phyloP scores from a whole-genome alignment of 1,284 basidiomycete species.

The Vanrija humicola region DNA sequence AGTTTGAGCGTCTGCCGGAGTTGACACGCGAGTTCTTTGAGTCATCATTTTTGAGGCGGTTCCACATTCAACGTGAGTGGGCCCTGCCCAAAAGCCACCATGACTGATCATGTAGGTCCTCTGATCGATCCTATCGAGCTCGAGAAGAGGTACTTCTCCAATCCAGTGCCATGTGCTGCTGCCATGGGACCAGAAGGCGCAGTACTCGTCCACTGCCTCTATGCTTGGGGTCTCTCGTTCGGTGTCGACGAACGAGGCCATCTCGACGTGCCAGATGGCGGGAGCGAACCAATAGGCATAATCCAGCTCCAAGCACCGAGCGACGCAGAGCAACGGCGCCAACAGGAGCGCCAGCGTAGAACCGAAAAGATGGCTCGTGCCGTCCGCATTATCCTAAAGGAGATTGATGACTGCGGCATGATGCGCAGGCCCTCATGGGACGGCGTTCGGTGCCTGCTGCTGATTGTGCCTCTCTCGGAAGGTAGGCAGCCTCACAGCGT shows the following conservation, averaged over 20 bases:
- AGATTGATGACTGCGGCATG: constrained; percentile 71
- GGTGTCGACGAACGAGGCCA: constrained; percentile 73
- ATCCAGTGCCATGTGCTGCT: constrained; percentile 53
- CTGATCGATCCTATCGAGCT: constrained; percentile 63
- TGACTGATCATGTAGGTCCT: constrained; percentile 37
- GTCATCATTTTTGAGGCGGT: constrained; percentile 74
- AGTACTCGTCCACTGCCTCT: constrained; percentile 55
- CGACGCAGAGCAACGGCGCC: constrained; percentile 41
- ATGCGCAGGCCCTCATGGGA: constrained; percentile 80
- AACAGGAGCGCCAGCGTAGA: constrained; percentile 47
- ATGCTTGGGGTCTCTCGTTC: constrained; percentile 79
- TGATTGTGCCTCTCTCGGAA: constrained; percentile 73
- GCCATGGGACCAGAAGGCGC: constrained; percentile 55
- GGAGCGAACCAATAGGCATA: constrained; percentile 16
- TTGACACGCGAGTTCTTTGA: constrained; percentile 72
- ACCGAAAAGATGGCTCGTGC: constrained; percentile 56
- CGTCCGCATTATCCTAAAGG: constrained; percentile 66
- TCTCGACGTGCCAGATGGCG: constrained; percentile 34
- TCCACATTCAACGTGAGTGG: constrained; percentile 70
- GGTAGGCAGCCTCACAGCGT: constrained; percentile 52
- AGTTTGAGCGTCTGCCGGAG: constrained; percentile 47
- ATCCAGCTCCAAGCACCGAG: constrained; percentile 19
- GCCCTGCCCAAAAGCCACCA: not conserved
- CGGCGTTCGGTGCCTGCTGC: constrained; percentile 69
- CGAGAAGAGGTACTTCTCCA: constrained; percentile 56